Base-by-base conservation (phyloP, 2,329 filamentous ascomycete species). In the Xylariomycetidae sp. region DNA sequence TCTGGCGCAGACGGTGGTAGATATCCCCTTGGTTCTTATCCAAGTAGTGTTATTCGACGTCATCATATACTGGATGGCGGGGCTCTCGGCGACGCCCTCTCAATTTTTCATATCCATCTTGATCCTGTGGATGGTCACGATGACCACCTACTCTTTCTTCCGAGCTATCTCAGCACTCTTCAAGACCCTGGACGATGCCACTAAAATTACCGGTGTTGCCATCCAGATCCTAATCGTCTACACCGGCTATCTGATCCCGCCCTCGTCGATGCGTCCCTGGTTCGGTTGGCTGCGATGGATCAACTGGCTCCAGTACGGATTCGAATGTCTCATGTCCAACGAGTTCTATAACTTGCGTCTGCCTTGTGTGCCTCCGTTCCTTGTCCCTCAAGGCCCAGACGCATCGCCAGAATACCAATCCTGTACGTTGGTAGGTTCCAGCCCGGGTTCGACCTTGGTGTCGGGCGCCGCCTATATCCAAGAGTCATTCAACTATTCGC, bases 91-190 rank as follows among this genome's bases (percentile, higher is more conserved):
- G 33, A 67, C 69, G 35, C 63, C 78, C 2, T 72, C 68, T n/a
- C 56, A 71, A 2, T 85, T 82, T 61, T 85, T 84, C 58, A 72
- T 78, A 48, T 84, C 78, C 62, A 59, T 77, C 31, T 57, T 84
- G 22, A 68, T 80, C 44, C 72, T 71, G 8, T 77, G 81, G 51
- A 53, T 69, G 22, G 66, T 70, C 3, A 54, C 36, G 12, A 17
- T 84, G 38, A 67, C 70, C 25, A 80, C 82, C 74, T 79, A 72
- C 17, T 80, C 80, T 70, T 61, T 81, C 36, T 84, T 84, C 66
- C 69, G 80, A 32, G 74, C 72, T 2, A 76, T 83, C 39, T 79
- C 71, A 5, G 70, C 77, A 0, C 51, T 74, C 5, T 80, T 79
- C 3, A 62, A 75, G 15, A 77, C 74, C 1, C 56, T 68, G 5